A percentile compares a stretch with the other conserved stretches of the same genome.
Evolutionary conservation across 75 land plant genomes (phyloP).

Genomic region (Picea glauca): DNA sequence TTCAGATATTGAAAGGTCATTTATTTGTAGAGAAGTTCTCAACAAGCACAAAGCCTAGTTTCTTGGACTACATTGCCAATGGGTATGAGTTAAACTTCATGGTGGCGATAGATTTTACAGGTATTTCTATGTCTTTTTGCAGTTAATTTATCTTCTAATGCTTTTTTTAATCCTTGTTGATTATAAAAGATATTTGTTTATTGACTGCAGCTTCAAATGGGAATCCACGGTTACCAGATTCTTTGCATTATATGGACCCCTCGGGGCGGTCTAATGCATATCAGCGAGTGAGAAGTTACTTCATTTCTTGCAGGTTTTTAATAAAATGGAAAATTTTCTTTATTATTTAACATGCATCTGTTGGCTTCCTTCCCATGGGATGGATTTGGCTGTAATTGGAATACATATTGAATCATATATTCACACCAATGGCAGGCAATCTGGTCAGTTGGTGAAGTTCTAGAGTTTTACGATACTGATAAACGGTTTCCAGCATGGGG

Average conservation of each 20-base stretch:
- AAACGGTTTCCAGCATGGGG: conserved; percentile 96
- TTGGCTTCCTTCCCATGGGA: neutral
- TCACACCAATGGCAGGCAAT: conserved; percentile 53
- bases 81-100: conserved; percentile 82
- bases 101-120: conserved; percentile 95
- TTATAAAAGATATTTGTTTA: neutral
- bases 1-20: conserved; percentile 50
- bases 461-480: conserved; percentile 86
- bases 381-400: neutral
- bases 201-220: conserved; percentile 80
- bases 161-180: neutral
- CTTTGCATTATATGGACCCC: conserved; percentile 84
- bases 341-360: neutral
- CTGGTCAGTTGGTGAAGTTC: conserved; percentile 74
- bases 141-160: neutral
- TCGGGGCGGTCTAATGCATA: conserved; percentile 74
- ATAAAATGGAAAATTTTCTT: neutral
- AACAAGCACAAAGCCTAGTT: conserved; percentile 33
- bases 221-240: conserved; percentile 76
- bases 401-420: neutral
- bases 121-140: conserved; percentile 23
- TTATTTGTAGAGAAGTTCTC: conserved; percentile 56
- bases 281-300: conserved; percentile 61
- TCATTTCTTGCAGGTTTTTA: neutral
- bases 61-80: conserved; percentile 73